Evolutionary conservation across 225 moss, liverwort and hornwort species (phyloP), one percentile per base, ranked within the genome.

Genomic region (Marchantia polymorpha): DNA sequence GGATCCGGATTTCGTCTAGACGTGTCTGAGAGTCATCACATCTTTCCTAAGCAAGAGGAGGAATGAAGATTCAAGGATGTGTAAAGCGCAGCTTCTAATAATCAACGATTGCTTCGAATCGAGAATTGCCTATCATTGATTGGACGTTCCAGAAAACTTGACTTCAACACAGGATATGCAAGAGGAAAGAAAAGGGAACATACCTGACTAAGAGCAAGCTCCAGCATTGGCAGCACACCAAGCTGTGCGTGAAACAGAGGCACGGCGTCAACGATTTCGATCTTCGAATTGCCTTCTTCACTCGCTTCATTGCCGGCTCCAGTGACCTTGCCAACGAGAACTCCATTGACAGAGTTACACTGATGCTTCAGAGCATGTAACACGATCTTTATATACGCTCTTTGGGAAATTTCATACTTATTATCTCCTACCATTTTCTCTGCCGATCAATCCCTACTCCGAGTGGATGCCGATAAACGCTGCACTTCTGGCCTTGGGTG

Each of bases 321-420:
- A 15, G 48, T 76, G 19, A 92, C 80, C 56, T 87, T 90, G 17
- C 95, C 99, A 60, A 99, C 81, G 52, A 99, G 75, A 13, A 95
- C 89, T 58, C 99, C 99, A 80, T 95, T 95, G 14, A 99, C 99
- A 31, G 92, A 88, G 27, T 79, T 77, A 16, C 72, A 81, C 31
- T 83, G 84, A 86, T 99, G 92, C 92, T 95, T 99, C 67, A 95
- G 81, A 26, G 99, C 90, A 78, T 99, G 99, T 76, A 99, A 69
- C 50, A 92, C 93, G 23, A 93, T 87, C 89, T 99, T 99, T 89
- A 99, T 93, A 64, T 95, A 95, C 23, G 99, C 95, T 78, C 88
- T 91, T 82, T 99, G 95, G 10, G 80, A 82, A 52, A 99, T 85
- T 83, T 90, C 92, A 81, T 84, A 92, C 70, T 84, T 87, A 73